A percentile compares a stretch with the other conserved stretches of the same genome.
Evolutionary conservation across 495 filamentous ascomycete genomes (phyloP).

Genomic region (Xylaria flabelliformis): DNA sequence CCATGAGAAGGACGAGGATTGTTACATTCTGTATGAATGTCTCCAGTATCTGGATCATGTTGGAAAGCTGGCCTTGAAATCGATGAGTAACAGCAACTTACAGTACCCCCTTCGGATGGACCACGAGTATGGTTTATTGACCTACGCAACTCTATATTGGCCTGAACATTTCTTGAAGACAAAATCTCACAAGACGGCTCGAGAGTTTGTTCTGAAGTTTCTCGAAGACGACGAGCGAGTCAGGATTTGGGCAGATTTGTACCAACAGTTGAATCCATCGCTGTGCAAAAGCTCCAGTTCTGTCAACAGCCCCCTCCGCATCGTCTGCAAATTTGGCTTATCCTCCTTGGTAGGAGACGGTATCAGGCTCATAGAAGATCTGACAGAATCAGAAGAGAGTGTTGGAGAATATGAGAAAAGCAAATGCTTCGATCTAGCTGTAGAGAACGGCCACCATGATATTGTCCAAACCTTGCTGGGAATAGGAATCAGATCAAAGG

Average conservation of each 20-base stretch:
- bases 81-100: not conserved
- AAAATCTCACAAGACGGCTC: not conserved
- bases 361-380: not conserved
- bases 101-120: not conserved
- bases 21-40: not conserved
- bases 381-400: not conserved
- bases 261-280: not conserved
- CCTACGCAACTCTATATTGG: not conserved
- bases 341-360: not conserved
- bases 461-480: not conserved
- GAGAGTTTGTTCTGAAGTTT: not conserved
- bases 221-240: not conserved
- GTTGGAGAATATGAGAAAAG: not conserved
- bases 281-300: not conserved
- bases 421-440: not conserved
- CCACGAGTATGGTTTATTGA: not conserved
- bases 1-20: not conserved
- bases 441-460: not conserved
- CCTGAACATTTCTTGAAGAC: not conserved
- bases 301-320: conserved; percentile 1
- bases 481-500: not conserved
- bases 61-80: not conserved
- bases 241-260: not conserved
- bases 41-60: not conserved
- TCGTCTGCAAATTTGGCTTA: conserved; percentile 1